Base-by-base conservation (phyloP, 176 grass and related monocot genomes). In the Elaeis guineensis region DNA sequence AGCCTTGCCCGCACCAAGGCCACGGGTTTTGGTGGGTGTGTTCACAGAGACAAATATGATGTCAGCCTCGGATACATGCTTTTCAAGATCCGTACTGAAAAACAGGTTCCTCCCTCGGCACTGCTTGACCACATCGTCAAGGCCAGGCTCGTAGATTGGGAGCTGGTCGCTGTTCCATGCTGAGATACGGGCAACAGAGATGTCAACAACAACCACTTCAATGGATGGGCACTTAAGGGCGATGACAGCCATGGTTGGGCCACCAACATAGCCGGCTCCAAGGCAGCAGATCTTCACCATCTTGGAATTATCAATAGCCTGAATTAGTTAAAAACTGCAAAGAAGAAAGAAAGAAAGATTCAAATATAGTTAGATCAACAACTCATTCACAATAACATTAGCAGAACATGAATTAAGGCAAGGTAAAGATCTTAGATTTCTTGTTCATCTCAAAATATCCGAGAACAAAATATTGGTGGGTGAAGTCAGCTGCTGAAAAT, bases 211-310 rank as follows among this genome's bases (percentile, higher is more conserved):
- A 9, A 79, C 76, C n/a, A 88, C 85, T 58, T 88, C 57, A 25
- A 79, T 35, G 3, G 73, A 76, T 5, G 85, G 85, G 49, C 85
- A 88, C 52, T 88, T 88, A 18, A 79, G 39, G 48, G 85, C 85
- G 15, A 88, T 88, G 52, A 88, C 79, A 0, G 85, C 85, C 85
- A 88, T 88, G 63, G 85, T 88, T n/a, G 85, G 85, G 26, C 85
- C 85, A 19, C 85, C 85, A 0, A 88, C 85, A 61, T 88, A 88
- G 55, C 85, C 85, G 48, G 85, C 85, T 59, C 85, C 85, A 28
- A 88, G 65, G 58, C 85, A 88, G 79, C 85, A 88, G 39, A 88
- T 83, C 79, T 88, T 88, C 71, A 88, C 85, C 85, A 88, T 70
- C 19, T 70, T 25, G 50, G 35, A 12, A 1, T 55, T 49, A 19